phyloP scores from a whole-genome alignment of 441 rosid genomes.

The Erysimum cheiri region DNA sequence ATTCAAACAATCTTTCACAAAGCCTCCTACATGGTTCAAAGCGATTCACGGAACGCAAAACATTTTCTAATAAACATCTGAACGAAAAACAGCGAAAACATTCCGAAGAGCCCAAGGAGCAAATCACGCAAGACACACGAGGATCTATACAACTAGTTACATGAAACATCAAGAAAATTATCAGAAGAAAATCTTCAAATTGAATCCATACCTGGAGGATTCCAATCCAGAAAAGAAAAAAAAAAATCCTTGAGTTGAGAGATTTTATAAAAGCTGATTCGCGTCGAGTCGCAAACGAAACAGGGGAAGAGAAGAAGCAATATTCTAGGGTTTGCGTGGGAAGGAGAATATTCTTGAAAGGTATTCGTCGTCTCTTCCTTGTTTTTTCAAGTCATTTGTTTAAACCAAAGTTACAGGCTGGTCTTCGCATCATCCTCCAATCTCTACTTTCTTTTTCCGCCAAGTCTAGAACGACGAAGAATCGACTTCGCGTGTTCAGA shows the following conservation, averaged over 20 bases:
- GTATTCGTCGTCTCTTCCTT: slow-evolving; percentile 18
- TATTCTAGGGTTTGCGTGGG: slow-evolving; percentile 25
- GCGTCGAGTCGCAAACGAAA: slow-evolving; percentile 2
- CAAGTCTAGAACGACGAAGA: neutral
- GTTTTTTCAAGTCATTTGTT: slow-evolving; percentile 27
- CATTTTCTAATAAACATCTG: neutral
- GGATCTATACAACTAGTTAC: neutral
- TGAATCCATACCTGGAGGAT: slow-evolving; percentile 24
- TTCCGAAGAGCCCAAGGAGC: neutral
- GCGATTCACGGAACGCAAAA: neutral
- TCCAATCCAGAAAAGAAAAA: neutral
- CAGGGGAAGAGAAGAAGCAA: too few relatives aligned
- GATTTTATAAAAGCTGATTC: neutral
- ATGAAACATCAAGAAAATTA: neutral
- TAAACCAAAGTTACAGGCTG: slow-evolving; percentile 29
- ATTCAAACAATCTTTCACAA: slow-evolving; percentile 15
- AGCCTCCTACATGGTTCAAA: neutral
- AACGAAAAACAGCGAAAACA: neutral
- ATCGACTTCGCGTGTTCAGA: slow-evolving; percentile 4
- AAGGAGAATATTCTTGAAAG: slow-evolving; percentile 32
- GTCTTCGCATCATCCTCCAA: slow-evolving; percentile 6
- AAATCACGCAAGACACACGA: neutral
- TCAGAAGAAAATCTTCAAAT: neutral
- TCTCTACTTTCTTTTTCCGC: slow-evolving; percentile 17
- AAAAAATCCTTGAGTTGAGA: neutral